Base-by-base conservation (phyloP, 352 stramenopile genomes). In the Globisporangium polare region DNA sequence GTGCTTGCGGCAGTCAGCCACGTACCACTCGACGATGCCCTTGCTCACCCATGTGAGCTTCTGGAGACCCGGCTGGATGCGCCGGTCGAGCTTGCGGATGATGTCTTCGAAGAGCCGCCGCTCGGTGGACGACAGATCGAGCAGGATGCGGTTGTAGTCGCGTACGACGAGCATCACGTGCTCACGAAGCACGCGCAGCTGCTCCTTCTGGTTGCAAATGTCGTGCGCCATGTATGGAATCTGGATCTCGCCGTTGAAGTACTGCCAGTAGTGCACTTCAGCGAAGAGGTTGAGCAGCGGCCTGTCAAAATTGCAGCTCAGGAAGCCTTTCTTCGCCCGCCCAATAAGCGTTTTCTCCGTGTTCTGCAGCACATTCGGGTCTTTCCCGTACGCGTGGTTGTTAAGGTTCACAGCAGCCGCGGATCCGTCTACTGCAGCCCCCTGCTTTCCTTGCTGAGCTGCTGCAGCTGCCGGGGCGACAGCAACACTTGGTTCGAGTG, bases 161-260 rank as follows among this genome's bases (percentile, higher is more conserved):
- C 92, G 83, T 10, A 98, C 93, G 22, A 98, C 89, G 0, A 97
- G 80, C 89, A 98, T 97, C 4, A 98, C 93, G 47, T 98, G 88
- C 59, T 98, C 95, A 15, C 92, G 76, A 41, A 97, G 72, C 20
- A 97, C 77, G 6, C 92, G 87, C 2, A 98, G 67, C 51, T 97
- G 89, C 58, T 96, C 88, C 66, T 94, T 92, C 61, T 98, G 89
- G 62, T 97, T 98, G 64, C 88, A 98, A 50, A 98, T 97, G 60
- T 98, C 94, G 57, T 98, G 91, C 2, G 95, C 95, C 65, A 96
- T 89, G 73, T 98, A 98, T 22, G 95, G 95, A 46, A 98, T 97
- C 58, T 95, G 84, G 56, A 98, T 83, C 66, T 97, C 91, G n/a
- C 92, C 89, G 52, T 94, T 92, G 58, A 96, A 96, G 46, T 89